A percentile compares a stretch with the other conserved stretches of the same genome.
Conservation (phyloP, 108 stramenopile species). For the Hondaea fermentalgiana region DNA sequence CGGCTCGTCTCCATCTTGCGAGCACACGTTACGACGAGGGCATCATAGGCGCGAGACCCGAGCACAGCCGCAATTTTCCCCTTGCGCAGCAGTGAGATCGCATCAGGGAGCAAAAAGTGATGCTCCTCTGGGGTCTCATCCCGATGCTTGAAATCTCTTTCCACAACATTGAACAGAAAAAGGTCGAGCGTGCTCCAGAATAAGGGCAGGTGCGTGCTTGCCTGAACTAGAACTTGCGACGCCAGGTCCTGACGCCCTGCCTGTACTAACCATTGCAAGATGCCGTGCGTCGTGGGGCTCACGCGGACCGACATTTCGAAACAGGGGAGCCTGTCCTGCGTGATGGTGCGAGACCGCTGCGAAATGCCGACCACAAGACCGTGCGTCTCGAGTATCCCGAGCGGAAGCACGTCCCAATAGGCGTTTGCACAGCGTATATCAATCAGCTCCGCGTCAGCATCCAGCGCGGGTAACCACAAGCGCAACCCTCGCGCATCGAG, state of each 20-base stretch:
- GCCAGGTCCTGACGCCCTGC: background rate
- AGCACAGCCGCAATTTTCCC: background rate
- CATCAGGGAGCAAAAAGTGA: background rate
- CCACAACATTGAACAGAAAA: background rate
- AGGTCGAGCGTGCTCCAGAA: background rate
- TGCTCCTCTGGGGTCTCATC: background rate
- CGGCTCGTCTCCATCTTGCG: slow-evolving; percentile 9
- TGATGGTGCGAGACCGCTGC: background rate
- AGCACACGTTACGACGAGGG: background rate
- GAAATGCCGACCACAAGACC: slow-evolving; percentile 3
- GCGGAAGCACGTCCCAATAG: background rate
- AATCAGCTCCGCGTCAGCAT: background rate
- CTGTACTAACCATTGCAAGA: background rate
- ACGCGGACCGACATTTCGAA: background rate
- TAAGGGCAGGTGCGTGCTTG: background rate
- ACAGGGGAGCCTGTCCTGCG: background rate
- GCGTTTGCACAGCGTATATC: background rate
- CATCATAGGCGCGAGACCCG: background rate
- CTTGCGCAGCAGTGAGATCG: background rate
- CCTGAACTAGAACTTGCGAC: background rate
- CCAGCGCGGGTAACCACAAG: background rate
- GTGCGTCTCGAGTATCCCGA: background rate
- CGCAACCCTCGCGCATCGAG: background rate
- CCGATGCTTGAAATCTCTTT: background rate
- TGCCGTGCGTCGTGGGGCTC: background rate